Evolutionary conservation across 371 early-diverging fungal species (phyloP), one percentile per base, ranked within the genome.

Genomic region (Mucor velutinosus): DNA sequence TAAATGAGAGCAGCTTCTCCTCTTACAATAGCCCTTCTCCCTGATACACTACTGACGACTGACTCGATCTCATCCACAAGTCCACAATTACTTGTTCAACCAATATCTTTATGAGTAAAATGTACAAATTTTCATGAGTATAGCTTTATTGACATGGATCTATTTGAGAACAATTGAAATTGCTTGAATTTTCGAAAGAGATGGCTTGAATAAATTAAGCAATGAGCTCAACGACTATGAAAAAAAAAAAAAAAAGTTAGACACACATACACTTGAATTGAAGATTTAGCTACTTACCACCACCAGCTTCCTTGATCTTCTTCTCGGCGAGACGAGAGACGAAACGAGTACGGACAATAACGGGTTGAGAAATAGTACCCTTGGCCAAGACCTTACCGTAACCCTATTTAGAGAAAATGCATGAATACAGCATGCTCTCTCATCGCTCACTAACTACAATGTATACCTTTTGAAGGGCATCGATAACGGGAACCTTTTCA

Each of bases 231-330:
- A 71, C 71, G 66, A 71, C 71, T 71, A 71, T n/a, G 14, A 58
- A 27, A 45, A n/a, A n/a, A n/a, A n/a, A n/a, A n/a, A n/a, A n/a
- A 23, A 55, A 10, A 12, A 53, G 41, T n/a, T 39, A 49, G 39
- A 23, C 29, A 65, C 5, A 21, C 32, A 30, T 30, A 1, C 2
- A 14, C 57, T 27, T 25, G 29, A 25, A 58, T 12, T 11, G 39
- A n/a, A 11, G 29, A 53, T 8, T n/a, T 14, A 30, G 43, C 45
- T 21, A 63, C 45, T 47, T 61, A 60, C 56, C 93, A 84, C 99
- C 99, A 86, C 99, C 99, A 76, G 92, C 96, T 72, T 86, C 93
- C 88, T 96, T 96, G 88, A 99, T 99, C 94, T 99, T 99, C 82
- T 95, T 87, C 87, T 99, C 99, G 67, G 99, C 99, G 77, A 89